These are phyloP conservation scores for Talaromyces sp. DNA, from an alignment of 2,329 filamentous ascomycete species.

Conservation along the genomic window DNA sequence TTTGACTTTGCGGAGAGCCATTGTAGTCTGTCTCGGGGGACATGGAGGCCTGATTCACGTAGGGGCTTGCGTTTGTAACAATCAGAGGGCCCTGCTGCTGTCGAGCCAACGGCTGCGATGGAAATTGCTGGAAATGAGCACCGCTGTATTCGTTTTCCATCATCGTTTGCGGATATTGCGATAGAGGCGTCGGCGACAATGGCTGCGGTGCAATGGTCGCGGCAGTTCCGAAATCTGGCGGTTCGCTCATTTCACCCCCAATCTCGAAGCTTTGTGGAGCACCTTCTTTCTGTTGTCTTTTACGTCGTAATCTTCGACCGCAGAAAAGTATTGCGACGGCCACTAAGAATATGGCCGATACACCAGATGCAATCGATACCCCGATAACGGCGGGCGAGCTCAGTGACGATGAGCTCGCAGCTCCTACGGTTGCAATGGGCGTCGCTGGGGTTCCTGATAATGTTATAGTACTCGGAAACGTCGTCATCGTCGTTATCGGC, in stretches of 20 bases:
- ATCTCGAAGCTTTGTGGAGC: constrained; percentile 36
- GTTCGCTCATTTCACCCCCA: constrained; percentile 38
- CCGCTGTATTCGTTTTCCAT: constrained; percentile 13
- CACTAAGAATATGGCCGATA: constrained; percentile 35
- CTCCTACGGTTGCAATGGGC: background rate
- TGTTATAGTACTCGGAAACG: background rate
- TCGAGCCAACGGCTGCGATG: constrained; percentile 18
- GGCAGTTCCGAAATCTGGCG: constrained; percentile 28
- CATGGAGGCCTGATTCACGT: constrained; percentile 11
- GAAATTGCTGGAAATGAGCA: constrained; percentile 18
- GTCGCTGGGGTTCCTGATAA: background rate
- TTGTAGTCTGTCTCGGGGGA: constrained; percentile 28
- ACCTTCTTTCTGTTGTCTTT: constrained; percentile 22
- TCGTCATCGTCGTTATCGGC: background rate
- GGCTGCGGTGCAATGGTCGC: constrained; percentile 22
- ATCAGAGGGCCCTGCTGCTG: constrained; percentile 6
- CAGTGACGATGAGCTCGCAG: constrained; percentile 20
- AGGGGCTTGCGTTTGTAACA: constrained; percentile 27
- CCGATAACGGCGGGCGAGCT: constrained; percentile 34
- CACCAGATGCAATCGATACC: constrained; percentile 35
- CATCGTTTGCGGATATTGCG: background rate
- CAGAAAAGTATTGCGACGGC: constrained; percentile 33
- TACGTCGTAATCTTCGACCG: constrained; percentile 29
- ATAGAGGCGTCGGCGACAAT: background rate
- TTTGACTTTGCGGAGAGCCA: constrained; percentile 29